Evolutionary conservation across 2,329 filamentous ascomycete species (phyloP), one percentile per base, ranked within the genome.

Genomic region (Fusarium penzigii): DNA sequence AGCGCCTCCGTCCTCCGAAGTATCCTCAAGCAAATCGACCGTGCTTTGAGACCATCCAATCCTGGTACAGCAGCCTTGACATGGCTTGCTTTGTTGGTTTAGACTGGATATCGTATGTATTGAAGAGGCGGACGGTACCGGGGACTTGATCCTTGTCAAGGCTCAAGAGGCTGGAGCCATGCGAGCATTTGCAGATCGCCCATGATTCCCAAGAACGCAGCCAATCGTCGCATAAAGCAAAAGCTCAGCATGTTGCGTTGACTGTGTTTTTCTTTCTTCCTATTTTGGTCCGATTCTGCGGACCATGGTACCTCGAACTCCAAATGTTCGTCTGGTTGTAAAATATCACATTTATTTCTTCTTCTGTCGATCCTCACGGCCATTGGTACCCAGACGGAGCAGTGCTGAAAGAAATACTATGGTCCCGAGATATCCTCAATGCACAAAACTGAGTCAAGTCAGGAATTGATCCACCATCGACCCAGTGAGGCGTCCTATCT

Each of bases 51-150:
- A n/a, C 29, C 29, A 32, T 32, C 32, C 32, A 4, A 5, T 36
- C 32, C 4, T 36, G 10, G 32, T 12, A 36, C 32, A 36, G 10
- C 32, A 16, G 39, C 39, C 20, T 7, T 25, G 20, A 25, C 20
- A 25, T 25, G 20, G 20, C 20, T 25, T 25, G 20, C 36, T 39
- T 42, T 55, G 51, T 53, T 39, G 41, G 43, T 60, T 34, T 44
- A 44, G 36, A 13, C 16, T 39, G 36, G 36, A 16, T 39, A 25
- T 25, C 7, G 20, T 25, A 25, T 25, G 20, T 25, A 25, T 25
- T 7, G 20, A 25, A 25, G 20, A 25, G 20, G 20, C 32, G 32
- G 32, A 14, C 32, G 13, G 32, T 36, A 36, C 32, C 32, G 32
- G 10, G 32, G 32, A 14, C 32, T 14, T 36, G 32, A 36, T 36